Evolutionary conservation across 441 rosid species (phyloP), one percentile per base, ranked within the genome.

Genomic region (Croton laevigatus): DNA sequence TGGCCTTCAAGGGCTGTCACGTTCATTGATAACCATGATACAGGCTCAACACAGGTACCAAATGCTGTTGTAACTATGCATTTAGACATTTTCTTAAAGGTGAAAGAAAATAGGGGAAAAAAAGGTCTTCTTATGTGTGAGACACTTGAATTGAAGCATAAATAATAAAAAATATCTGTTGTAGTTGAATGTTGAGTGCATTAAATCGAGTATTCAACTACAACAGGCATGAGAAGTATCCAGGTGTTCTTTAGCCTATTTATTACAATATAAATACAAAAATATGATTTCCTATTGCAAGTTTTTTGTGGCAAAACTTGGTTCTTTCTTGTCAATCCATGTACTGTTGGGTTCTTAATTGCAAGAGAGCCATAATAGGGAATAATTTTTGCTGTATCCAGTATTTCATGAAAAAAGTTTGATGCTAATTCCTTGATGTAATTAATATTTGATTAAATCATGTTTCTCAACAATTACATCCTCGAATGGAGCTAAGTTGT

Each of bases 1-100:
- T 94, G 99, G 99, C 93, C 97, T 71, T 94, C 96, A 32, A 90
- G 98, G 83, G 85, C 97, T 32, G 94, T 89, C 71, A 89, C 99
- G 2, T 90, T 92, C 76, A 82, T 94, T 32, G 99, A 94, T 74
- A 94, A 92, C 78, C 99, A 94, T 71, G 96, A 90, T 71, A 94
- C 97, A 64, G 97, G 98, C 74, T 94, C 99, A 74, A 90, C 98
- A 54, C 97, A 92, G 96, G 96, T 90, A 71, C 66, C 68, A 37
- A 14, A 40, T 60, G 44, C 4, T 46, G 20, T 64, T 59, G 59
- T 51, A 14, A 68, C 44, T 34, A 36, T 20, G 34, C 58, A 51
- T 53, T n/a, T 57, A 27, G 17, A 57, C 32, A 6, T 6, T 57
- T 57, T 36, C 32, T 27, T 27, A 27, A 27, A 27, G 32, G 32